Evolutionary conservation across 495 filamentous ascomycete genomes (phyloP).

Genomic region (Penicillium lagena): DNA sequence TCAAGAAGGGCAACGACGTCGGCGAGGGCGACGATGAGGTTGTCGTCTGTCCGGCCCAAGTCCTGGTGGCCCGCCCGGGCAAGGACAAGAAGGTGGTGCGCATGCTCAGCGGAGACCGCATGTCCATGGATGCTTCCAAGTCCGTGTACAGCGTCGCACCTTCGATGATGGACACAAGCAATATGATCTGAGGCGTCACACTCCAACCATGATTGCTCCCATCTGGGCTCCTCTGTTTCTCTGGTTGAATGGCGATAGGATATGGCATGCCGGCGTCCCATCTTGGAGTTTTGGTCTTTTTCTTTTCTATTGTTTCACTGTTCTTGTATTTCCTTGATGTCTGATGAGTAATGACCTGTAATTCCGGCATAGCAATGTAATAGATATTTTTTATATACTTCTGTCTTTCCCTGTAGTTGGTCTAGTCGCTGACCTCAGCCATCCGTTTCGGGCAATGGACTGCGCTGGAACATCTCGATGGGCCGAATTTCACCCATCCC

Average conservation of each 20-base stretch:
- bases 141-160: conserved; percentile 42
- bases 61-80: conserved; percentile 56
- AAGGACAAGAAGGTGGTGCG: conserved; percentile 38
- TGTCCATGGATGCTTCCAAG: conserved; percentile 32
- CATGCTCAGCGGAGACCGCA: conserved; percentile 39
- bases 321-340: conserved; percentile 22
- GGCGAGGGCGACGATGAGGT: conserved; percentile 85
- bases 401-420: background rate
- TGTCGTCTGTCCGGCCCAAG: conserved; percentile 89
- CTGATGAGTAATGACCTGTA: conserved; percentile 25
- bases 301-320: conserved; percentile 7
- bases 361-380: conserved; percentile 21
- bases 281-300: conserved; percentile 5
- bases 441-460: background rate
- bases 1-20: conserved; percentile 85
- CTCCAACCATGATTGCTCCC: conserved; percentile 18
- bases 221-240: conserved; percentile 3
- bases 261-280: conserved; percentile 4
- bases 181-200: conserved; percentile 45
- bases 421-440: background rate
- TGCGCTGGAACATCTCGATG: background rate
- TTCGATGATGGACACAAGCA: conserved; percentile 44
- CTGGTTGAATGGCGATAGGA: conserved; percentile 2
- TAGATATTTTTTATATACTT: conserved; percentile 8
- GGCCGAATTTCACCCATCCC: too few relatives aligned